phyloP scores from a whole-genome alignment of 768 basidiomycete genomes.

The Kwoniella sp. region DNA sequence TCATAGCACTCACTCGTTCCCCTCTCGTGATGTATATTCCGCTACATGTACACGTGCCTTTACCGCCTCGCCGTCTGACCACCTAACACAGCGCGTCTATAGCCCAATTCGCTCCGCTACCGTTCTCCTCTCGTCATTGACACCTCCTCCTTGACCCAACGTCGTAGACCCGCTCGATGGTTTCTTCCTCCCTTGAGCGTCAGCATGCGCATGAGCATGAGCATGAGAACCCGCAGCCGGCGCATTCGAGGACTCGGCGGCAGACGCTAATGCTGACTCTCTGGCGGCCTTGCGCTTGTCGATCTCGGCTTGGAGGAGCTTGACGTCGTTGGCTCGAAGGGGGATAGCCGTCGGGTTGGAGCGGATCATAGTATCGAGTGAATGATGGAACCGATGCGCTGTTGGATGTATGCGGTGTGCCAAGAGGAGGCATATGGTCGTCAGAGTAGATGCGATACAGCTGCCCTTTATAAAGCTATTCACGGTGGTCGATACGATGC shows the following conservation, averaged over 20 bases:
- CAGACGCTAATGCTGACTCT: constrained; percentile 1
- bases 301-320: constrained; percentile 41
- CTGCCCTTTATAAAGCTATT: too few relatives aligned
- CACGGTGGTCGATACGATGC: too few relatives aligned
- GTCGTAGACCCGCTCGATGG: too few relatives aligned
- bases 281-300: constrained; percentile 35
- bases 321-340: constrained; percentile 45
- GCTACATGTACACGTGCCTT: too few relatives aligned
- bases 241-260: not conserved
- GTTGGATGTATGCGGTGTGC: not conserved
- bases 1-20: too few relatives aligned
- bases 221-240: not conserved
- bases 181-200: too few relatives aligned
- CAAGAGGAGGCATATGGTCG: too few relatives aligned
- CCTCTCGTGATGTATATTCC: too few relatives aligned
- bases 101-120: constrained; percentile 48
- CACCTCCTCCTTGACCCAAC: constrained; percentile 10
- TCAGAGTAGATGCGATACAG: too few relatives aligned
- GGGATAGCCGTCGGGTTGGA: constrained; percentile 52
- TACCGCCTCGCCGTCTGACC: too few relatives aligned
- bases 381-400: not conserved
- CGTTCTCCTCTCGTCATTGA: constrained; percentile 30
- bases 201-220: not conserved
- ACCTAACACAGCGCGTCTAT: too few relatives aligned
- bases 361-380: constrained; percentile 35